phyloP scores from a whole-genome alignment of 495 filamentous ascomycete species.

The Hyaloscypha hepaticicola region DNA sequence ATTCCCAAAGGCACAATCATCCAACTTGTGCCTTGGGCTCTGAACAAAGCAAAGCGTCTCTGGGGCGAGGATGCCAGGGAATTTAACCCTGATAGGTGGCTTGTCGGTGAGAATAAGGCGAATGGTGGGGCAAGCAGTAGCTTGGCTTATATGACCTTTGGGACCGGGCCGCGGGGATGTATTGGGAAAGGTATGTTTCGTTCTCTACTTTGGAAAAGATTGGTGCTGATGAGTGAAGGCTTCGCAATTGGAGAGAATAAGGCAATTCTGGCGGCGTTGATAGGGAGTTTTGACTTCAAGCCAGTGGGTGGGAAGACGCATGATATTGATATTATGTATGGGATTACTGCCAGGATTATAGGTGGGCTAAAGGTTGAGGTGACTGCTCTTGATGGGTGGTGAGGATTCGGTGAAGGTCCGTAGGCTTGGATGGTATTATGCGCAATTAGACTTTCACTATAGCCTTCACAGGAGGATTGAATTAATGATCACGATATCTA shows the following conservation, averaged over 20 bases:
- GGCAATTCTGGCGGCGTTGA: constrained; percentile 13
- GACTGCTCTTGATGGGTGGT: constrained; percentile 13
- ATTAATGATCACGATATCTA: too few species aligned
- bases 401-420: constrained; percentile 18
- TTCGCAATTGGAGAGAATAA: constrained; percentile 20
- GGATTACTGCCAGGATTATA: constrained; percentile 13
- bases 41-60: constrained; percentile 9
- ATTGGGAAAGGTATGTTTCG: constrained; percentile 16
- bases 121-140: constrained; percentile 8
- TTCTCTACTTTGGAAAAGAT: neutral
- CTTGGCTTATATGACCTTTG: constrained; percentile 15
- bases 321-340: constrained; percentile 8
- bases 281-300: constrained; percentile 24
- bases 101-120: constrained; percentile 1
- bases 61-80: constrained; percentile 35
- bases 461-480: too few species aligned
- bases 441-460: too few species aligned
- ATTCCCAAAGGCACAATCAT: constrained; percentile 18
- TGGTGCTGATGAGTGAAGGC: neutral
- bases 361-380: constrained; percentile 11
- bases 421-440: too few species aligned
- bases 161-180: constrained; percentile 8
- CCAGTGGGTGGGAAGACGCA: neutral
- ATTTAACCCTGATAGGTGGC: constrained; percentile 43
- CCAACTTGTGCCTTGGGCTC: constrained; percentile 7